These are phyloP conservation scores for Pichia californica DNA, from an alignment of 805 yeast species.

Conservation along the genomic window DNA sequence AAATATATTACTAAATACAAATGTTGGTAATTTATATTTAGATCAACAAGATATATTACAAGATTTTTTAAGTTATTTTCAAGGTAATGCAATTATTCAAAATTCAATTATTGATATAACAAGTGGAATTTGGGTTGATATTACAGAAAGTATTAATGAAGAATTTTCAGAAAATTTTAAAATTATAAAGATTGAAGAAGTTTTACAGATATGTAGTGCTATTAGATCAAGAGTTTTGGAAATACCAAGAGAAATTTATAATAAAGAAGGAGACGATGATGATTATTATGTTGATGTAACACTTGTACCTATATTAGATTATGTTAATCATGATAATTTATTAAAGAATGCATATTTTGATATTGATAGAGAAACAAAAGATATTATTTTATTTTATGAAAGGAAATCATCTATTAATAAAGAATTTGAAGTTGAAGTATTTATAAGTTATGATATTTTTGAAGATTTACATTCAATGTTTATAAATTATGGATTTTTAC, in stretches of 20 bases:
- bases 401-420: background rate
- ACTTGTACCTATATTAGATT: constrained; percentile 61
- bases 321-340: constrained; percentile 51
- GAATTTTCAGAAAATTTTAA: constrained; percentile 12
- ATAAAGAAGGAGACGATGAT: constrained; percentile 18
- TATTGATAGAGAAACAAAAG: constrained; percentile 40
- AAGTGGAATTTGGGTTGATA: constrained; percentile 15
- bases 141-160: constrained; percentile 13
- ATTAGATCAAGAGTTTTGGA: constrained; percentile 57
- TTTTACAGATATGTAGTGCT: constrained; percentile 31
- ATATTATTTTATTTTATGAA: constrained; percentile 35
- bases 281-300: constrained; percentile 46
- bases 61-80: constrained; percentile 13
- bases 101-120: constrained; percentile 6
- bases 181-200: constrained; percentile 10
- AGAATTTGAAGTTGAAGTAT: constrained; percentile 36
- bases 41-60: constrained; percentile 25
- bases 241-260: constrained; percentile 41
- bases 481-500: constrained; percentile 42
- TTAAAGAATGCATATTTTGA: constrained; percentile 53
- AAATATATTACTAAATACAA: constrained; percentile 29
- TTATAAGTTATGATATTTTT: constrained; percentile 37
- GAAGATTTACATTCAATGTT: constrained; percentile 38
- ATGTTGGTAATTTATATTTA: constrained; percentile 24
- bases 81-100: constrained; percentile 16